phyloP scores from a whole-genome alignment of 148 eudicot species.

The Nepenthes mirabilis region DNA sequence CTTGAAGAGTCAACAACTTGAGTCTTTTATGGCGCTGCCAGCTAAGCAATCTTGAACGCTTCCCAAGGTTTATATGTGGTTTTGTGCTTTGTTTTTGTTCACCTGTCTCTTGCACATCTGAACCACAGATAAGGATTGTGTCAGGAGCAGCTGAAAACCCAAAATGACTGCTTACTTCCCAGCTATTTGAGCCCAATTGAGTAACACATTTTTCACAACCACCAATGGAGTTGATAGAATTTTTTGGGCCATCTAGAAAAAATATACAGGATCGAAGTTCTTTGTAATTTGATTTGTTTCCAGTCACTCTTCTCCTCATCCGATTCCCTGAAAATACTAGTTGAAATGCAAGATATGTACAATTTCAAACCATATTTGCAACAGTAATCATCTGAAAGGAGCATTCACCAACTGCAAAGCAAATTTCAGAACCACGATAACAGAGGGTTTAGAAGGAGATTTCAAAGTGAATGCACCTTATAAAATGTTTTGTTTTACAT shows the following conservation, averaged over 20 bases:
- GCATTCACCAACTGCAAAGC: background rate
- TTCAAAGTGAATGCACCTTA: no score
- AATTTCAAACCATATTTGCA: background rate
- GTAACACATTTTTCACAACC: constrained; percentile 6
- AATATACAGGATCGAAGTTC: constrained; percentile 11
- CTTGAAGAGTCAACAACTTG: constrained; percentile 12
- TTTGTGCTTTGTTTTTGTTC: constrained; percentile 16
- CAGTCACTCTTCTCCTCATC: constrained; percentile 34
- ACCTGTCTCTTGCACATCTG: constrained; percentile 5
- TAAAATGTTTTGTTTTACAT: no score
- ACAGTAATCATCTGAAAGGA: background rate
- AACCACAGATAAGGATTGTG: background rate
- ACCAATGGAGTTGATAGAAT: constrained; percentile 13
- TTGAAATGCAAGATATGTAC: background rate
- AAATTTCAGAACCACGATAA: background rate
- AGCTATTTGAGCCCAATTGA: constrained; percentile 5
- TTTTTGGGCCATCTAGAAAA: constrained; percentile 7
- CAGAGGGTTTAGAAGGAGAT: no score
- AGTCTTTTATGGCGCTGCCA: constrained; percentile 45
- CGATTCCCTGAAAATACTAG: constrained; percentile 23
- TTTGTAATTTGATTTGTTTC: constrained; percentile 10
- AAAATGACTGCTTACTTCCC: constrained; percentile 3
- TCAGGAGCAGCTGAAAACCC: constrained; percentile 6
- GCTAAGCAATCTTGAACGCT: constrained; percentile 36
- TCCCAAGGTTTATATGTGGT: constrained; percentile 15